These are phyloP conservation scores for Cryptococcus sp. DNA, from an alignment of 1,284 basidiomycete genomes.

Conservation along the genomic window DNA sequence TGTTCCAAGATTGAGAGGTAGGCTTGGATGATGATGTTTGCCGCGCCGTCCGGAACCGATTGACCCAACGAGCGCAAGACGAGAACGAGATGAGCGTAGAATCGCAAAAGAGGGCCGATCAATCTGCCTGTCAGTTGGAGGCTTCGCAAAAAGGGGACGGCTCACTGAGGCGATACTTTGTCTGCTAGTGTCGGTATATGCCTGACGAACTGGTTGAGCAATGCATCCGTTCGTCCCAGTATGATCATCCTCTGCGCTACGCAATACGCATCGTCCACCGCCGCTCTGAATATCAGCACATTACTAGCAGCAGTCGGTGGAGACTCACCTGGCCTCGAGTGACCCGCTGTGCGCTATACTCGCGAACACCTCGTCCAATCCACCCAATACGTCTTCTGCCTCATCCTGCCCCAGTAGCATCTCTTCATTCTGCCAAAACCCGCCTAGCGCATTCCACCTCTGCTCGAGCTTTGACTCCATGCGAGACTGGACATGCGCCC, in stretches of 20 bases:
- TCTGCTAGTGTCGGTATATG: constrained; percentile 50
- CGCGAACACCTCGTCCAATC: constrained; percentile 42
- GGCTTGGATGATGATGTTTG: constrained; percentile 76
- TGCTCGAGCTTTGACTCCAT: constrained; percentile 58
- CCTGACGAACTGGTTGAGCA: constrained; percentile 68
- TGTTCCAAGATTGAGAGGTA: constrained; percentile 84
- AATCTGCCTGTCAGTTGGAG: constrained; percentile 11
- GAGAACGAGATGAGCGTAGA: constrained; percentile 93
- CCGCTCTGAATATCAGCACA: constrained; percentile 50
- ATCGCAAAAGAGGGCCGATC: constrained; percentile 56
- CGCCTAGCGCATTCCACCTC: constrained; percentile 40
- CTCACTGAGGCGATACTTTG: constrained; percentile 40
- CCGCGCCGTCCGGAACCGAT: constrained; percentile 63
- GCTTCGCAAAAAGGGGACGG: neutral
- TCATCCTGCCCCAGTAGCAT: constrained; percentile 26
- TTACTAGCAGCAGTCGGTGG: neutral
- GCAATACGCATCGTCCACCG: constrained; percentile 69
- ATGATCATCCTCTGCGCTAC: constrained; percentile 72
- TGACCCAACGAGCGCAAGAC: constrained; percentile 78
- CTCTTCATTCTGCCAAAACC: constrained; percentile 45
- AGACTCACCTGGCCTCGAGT: constrained; percentile 37
- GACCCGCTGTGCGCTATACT: constrained; percentile 33
- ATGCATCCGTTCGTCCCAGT: constrained; percentile 60
- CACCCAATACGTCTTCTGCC: constrained; percentile 28
- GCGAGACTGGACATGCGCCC: constrained; percentile 80